Evolutionary conservation across 163 green algal genomes (phyloP).

Genomic region (Scenedesmus sp.): DNA sequence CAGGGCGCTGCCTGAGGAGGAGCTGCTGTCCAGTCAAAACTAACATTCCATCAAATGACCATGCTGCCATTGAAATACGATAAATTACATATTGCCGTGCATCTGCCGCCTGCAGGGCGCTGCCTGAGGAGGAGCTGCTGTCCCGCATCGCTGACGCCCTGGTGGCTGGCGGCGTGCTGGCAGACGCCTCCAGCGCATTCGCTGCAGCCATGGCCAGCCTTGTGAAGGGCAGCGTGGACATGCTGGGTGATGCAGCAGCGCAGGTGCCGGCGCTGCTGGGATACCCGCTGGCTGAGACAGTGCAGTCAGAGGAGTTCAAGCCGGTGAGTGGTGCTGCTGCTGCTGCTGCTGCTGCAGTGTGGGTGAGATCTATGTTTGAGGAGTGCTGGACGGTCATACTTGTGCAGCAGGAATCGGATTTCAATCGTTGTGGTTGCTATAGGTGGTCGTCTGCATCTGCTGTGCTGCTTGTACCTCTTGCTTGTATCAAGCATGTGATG

Average conservation of each 20-base stretch:
- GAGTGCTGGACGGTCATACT: neutral
- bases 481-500: neutral
- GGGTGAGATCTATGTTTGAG: neutral
- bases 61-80: no score
- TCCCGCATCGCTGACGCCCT: constrained; percentile 72
- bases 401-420: no score
- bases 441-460: neutral
- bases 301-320: constrained; percentile 76
- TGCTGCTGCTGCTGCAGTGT: neutral
- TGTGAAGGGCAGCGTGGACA: constrained; percentile 61
- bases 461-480: neutral
- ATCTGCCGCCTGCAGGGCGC: neutral
- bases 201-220: constrained; percentile 68
- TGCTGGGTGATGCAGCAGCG: constrained; percentile 37
- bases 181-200: constrained; percentile 74
- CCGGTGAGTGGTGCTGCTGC: constrained; percentile 62
- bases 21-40: constrained; percentile 60
- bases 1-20: constrained; percentile 55
- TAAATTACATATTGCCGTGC: no score
- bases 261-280: constrained; percentile 78
- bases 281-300: constrained; percentile 93
- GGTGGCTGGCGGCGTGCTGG: constrained; percentile 71
- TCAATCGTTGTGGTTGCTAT: neutral
- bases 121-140: constrained; percentile 64
- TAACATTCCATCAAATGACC: no score